Evolutionary conservation across 2,329 filamentous ascomycete genomes (phyloP), one percentile per base, ranked within the genome.

Genomic region (Trichoderma harzianum): DNA sequence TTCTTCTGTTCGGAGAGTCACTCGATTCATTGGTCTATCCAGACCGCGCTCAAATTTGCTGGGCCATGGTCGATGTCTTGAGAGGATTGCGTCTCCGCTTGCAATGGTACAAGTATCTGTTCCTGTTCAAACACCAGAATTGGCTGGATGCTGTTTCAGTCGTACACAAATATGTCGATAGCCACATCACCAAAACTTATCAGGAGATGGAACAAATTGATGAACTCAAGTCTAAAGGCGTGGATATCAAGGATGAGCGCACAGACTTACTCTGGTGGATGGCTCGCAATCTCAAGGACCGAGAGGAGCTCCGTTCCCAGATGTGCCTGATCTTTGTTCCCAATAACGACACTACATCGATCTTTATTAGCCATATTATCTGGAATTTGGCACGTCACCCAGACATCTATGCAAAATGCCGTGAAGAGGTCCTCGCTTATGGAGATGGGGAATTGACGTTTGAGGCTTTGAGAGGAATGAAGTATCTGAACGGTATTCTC

Each of bases 201-300:
- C 43, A 21, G 12, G 39, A 67, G 21, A 30, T 67, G 16, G 28
- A 28, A 30, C 43, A 53, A 11, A n/a, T 30, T n/a, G 24, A 67
- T 21, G 64, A 67, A 24, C 64, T 26, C 14, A 26, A 34, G 36
- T 12, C 28, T 0, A 16, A 28, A 7, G 30, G 30, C 30, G 57
- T 60, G 24, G 21, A 34, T 11, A 3, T 32, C 36, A 21, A 43
- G 11, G 64, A 21, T 28, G 64, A 67, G 39, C 39, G 64, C 7
- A 32, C 64, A 21, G 64, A 67, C 32, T 55, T 67, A 47, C 26
- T 67, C n/a, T 67, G 64, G 64, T 28, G 30, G 26, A 53, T 67
- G 64, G 64, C 32, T 32, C n/a, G 32, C n/a, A 24, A 67, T 16
- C 39, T 67, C 18, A 28, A 55, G 11, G 64, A 67, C 26, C 21